Conservation (phyloP, 768 basidiomycete genomes). For the Tylopilus sp. region DNA sequence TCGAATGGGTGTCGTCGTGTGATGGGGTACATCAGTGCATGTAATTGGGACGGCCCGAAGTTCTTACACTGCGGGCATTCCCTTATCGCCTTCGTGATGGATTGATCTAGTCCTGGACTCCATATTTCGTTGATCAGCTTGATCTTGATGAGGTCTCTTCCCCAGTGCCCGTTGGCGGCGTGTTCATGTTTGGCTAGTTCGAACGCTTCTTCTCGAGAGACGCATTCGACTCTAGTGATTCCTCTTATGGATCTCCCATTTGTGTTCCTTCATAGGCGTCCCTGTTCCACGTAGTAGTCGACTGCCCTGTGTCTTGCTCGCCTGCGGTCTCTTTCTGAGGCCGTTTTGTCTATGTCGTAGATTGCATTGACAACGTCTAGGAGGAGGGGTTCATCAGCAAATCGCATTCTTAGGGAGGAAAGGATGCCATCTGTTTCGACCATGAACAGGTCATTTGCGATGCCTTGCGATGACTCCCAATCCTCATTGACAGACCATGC, state of each 20-base stretch:
- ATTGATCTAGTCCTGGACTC: neutral
- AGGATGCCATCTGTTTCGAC: neutral
- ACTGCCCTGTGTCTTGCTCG: slow-evolving; percentile 8
- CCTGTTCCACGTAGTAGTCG: slow-evolving; percentile 1
- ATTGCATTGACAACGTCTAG: neutral
- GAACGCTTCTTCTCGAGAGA: neutral
- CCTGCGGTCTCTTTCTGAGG: neutral
- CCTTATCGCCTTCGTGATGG: no score
- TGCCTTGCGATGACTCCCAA: slow-evolving; percentile 9
- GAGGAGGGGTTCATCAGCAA: neutral
- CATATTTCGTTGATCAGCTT: neutral
- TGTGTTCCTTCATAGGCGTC: slow-evolving; percentile 21
- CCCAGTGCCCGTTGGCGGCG: slow-evolving; percentile 7
- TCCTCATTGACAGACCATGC: slow-evolving; percentile 32
- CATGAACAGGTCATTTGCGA: neutral
- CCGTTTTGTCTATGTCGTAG: no score
- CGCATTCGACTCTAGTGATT: neutral
- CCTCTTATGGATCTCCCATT: slow-evolving; percentile 2
- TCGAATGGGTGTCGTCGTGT: slow-evolving; percentile 34
- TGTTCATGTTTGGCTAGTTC: slow-evolving; percentile 1
- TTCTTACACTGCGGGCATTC: no score
- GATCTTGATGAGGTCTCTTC: neutral
- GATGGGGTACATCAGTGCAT: no score
- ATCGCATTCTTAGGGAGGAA: neutral
- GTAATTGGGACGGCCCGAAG: no score